Conservation (phyloP, 2,329 filamentous ascomycete species). For the Verticillium isaacii region DNA sequence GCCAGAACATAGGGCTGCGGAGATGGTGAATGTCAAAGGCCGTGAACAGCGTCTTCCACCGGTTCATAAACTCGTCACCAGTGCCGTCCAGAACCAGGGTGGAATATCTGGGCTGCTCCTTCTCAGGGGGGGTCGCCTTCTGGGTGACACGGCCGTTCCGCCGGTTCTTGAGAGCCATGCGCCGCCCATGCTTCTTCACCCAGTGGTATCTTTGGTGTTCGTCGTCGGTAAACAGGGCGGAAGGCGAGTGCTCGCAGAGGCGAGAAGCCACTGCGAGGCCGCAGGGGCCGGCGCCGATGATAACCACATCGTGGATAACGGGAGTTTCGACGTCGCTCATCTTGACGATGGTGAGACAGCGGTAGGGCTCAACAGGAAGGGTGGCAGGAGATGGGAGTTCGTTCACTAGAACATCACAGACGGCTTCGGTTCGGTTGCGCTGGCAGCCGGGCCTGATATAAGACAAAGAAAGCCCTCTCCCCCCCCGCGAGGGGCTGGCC, state of each 20-base stretch:
- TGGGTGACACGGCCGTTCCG: constrained; percentile 30
- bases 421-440: not conserved
- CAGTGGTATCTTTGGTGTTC: constrained; percentile 79
- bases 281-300: constrained; percentile 70
- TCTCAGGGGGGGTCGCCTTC: constrained; percentile 6
- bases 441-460: not conserved
- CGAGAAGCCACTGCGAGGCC: constrained; percentile 71
- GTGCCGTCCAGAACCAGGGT: constrained; percentile 62
- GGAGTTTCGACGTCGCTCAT: constrained; percentile 5
- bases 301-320: constrained; percentile 58
- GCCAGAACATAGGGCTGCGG: constrained; percentile 78
- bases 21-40: constrained; percentile 67
- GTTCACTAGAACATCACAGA: not conserved
- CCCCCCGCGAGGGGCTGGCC: not conserved
- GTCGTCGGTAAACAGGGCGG: constrained; percentile 76
- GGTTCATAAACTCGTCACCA: constrained; percentile 59
- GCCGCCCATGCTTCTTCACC: constrained; percentile 61
- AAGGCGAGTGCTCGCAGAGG: constrained; percentile 67
- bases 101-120: constrained; percentile 20
- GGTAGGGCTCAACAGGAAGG: not conserved
- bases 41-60: constrained; percentile 67
- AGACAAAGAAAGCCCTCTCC: not conserved
- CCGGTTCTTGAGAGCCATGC: constrained; percentile 52
- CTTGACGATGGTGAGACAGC: not conserved
- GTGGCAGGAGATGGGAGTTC: not conserved